Percentiles rank a stretch among this genome's conserved stretches.
phyloP scores from a whole-genome alignment of 2,329 filamentous ascomycete species.

The Fusarium keratoplasticum region DNA sequence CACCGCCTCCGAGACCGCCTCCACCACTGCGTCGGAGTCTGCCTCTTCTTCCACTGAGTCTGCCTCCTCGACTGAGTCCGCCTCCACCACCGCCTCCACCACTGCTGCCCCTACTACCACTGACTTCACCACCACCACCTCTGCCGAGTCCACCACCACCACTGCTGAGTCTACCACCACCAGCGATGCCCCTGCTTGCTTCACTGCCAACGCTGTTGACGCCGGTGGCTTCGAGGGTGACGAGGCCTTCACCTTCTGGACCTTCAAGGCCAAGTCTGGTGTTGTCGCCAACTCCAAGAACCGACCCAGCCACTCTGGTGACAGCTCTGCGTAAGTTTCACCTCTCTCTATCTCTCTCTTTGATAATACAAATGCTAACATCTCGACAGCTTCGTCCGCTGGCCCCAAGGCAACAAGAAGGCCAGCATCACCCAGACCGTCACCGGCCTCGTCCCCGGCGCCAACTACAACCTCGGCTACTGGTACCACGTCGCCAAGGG shows the following conservation, averaged over 20 bases:
- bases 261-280: background rate
- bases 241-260: background rate
- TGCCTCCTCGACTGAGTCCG: background rate
- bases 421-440: conserved; percentile 10
- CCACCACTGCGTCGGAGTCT: background rate
- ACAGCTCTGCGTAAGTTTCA: conserved; percentile 2
- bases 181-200: background rate
- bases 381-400: background rate
- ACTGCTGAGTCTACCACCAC: background rate
- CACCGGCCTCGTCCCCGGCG: background rate
- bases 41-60: background rate
- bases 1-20: background rate
- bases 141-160: background rate
- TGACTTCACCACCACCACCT: background rate
- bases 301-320: background rate
- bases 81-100: background rate
- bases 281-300: background rate
- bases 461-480: conserved; percentile 6
- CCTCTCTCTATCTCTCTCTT: fast-evolving
- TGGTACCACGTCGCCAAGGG: conserved; percentile 7
- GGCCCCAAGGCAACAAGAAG: background rate
- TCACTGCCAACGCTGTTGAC: background rate
- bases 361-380: background rate
- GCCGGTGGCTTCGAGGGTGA: conserved; percentile 16
- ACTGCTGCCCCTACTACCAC: background rate